Evolutionary conservation across 805 yeast species (phyloP).

Genomic region (Spathaspora sp.): DNA sequence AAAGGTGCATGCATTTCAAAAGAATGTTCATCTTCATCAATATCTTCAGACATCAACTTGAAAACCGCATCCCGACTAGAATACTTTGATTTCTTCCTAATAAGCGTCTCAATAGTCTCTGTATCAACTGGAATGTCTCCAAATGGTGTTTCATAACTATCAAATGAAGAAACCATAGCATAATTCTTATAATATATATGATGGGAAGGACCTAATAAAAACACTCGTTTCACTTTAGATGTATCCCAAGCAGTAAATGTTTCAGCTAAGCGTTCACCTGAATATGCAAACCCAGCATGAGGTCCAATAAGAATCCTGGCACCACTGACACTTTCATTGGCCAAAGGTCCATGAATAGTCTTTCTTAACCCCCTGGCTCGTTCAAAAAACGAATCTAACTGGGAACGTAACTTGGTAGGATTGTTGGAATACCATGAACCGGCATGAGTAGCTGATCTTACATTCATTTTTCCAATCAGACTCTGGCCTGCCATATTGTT

Average conservation of each 20-base stretch:
- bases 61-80: conserved; percentile 36
- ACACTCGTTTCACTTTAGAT: conserved; percentile 53
- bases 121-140: conserved; percentile 71
- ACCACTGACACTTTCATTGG: conserved; percentile 34
- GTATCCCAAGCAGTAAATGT: conserved; percentile 72
- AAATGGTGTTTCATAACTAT: conserved; percentile 71
- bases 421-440: conserved; percentile 82
- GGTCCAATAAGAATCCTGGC: conserved; percentile 43
- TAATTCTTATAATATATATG: conserved; percentile 72
- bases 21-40: conserved; percentile 85
- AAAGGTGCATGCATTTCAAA: conserved; percentile 93
- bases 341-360: conserved; percentile 31
- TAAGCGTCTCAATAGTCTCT: conserved; percentile 34
- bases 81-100: conserved; percentile 9
- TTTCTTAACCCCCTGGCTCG: conserved; percentile 16
- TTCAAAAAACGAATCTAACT: conserved; percentile 47
- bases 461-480: conserved; percentile 1
- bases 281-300: conserved; percentile 89
- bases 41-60: conserved; percentile 49
- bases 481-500: too few species aligned
- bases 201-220: conserved; percentile 91
- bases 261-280: conserved; percentile 75
- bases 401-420: conserved; percentile 38
- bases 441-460: conserved; percentile 77
- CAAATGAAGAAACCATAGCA: conserved; percentile 51